These are phyloP conservation scores for Didymosphaeria variabile DNA, from an alignment of 2,329 filamentous ascomycete species.

Conservation along the genomic window DNA sequence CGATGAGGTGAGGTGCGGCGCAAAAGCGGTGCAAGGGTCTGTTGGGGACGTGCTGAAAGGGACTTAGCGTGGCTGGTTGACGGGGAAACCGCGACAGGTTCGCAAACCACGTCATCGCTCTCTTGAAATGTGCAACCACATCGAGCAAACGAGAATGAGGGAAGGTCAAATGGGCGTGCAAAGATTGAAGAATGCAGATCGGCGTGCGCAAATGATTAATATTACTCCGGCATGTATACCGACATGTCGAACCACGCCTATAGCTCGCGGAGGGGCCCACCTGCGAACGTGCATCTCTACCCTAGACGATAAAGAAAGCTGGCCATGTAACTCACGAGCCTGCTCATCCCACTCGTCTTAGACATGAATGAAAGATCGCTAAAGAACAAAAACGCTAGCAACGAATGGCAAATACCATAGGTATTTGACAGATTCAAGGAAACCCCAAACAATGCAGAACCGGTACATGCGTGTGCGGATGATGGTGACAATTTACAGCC, in stretches of 20 bases:
- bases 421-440: neutral
- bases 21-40: conserved; percentile 14
- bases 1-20: conserved; percentile 7
- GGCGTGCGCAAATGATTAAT: conserved; percentile 1
- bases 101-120: neutral
- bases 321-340: no score
- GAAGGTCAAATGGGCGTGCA: neutral
- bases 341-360: neutral
- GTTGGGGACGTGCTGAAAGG: conserved; percentile 15
- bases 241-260: neutral
- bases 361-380: neutral
- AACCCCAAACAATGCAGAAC: conserved; percentile 11
- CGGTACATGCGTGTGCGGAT: conserved; percentile 7
- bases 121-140: no score
- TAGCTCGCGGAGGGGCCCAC: no score
- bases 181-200: neutral
- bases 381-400: conserved; percentile 13
- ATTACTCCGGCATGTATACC: conserved; percentile 8
- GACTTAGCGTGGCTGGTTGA: conserved; percentile 19
- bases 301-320: neutral
- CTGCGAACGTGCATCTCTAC: neutral
- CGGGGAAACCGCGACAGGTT: conserved; percentile 17
- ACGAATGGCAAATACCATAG: neutral
- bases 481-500: conserved; percentile 12
- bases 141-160: no score